phyloP scores from a whole-genome alignment of 192 early-diverging fungal species.

The Coemansia sp. region DNA sequence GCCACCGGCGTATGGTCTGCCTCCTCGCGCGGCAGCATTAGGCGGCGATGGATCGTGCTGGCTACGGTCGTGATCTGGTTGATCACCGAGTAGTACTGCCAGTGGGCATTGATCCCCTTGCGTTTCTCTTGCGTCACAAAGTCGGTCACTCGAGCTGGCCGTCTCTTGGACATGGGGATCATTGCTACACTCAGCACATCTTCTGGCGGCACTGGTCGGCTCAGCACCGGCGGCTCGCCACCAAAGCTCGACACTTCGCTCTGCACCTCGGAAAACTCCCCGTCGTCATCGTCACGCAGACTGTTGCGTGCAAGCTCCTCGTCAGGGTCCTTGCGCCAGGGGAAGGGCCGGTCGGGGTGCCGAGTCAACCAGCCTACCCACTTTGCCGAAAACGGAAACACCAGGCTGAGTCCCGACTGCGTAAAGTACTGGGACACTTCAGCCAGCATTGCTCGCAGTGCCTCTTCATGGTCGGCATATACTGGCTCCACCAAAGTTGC shows the following conservation, averaged over 20 bases:
- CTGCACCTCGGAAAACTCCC: conserved; percentile 9
- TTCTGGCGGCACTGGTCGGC: conserved; percentile 41
- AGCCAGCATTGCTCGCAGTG: conserved; percentile 32
- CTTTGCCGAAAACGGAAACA: conserved; percentile 51
- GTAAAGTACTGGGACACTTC: conserved; percentile 52
- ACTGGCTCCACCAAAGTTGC: conserved; percentile 8
- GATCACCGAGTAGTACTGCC: conserved; percentile 55
- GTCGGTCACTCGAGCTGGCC: conserved; percentile 34
- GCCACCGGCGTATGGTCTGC: conserved; percentile 42
- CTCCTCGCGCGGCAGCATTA: conserved; percentile 16
- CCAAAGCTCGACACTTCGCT: conserved; percentile 49
- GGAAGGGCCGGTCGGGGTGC: conserved; percentile 45
- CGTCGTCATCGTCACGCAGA: conserved; percentile 8
- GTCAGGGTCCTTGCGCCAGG: conserved; percentile 51
- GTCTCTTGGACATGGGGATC: conserved; percentile 49
- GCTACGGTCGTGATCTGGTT: conserved; percentile 47
- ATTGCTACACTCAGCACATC: conserved; percentile 46
- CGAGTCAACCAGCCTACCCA: conserved; percentile 49
- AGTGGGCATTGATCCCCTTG: conserved; percentile 52
- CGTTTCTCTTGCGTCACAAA: conserved; percentile 46
- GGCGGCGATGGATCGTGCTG: conserved; percentile 36
- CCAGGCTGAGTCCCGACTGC: conserved; percentile 42
- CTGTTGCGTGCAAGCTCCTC: conserved; percentile 19
- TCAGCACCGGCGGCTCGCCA: conserved; percentile 36
- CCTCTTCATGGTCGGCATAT: conserved; percentile 35